Percentiles rank a stretch among this genome's conserved stretches.
Conservation (phyloP, 192 early-diverging fungal genomes). For the Gonapodya prolifera region DNA sequence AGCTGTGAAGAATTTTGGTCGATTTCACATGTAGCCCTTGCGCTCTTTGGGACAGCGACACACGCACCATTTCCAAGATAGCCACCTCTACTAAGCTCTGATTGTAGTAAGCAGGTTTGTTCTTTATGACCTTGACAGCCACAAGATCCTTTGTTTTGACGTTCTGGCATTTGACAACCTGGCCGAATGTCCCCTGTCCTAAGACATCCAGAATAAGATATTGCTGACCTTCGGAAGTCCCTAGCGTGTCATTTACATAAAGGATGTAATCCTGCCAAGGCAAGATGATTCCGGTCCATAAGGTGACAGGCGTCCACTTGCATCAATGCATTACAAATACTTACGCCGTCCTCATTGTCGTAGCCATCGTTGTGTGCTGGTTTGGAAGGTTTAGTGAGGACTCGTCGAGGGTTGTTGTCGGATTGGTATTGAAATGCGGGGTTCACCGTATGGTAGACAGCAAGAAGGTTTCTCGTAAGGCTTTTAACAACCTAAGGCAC, state of each 20-base stretch:
- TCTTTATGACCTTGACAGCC: slow-evolving; percentile 97
- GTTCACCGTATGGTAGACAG: slow-evolving; percentile 65
- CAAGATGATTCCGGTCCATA: neutral
- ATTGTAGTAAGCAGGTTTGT: slow-evolving; percentile 93
- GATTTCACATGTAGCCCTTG: neutral
- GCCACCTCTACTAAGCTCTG: slow-evolving; percentile 95
- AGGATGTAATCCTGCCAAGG: slow-evolving; percentile 70
- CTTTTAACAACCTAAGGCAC: neutral
- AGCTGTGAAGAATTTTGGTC: slow-evolving; percentile 29
- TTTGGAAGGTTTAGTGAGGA: slow-evolving; percentile 89
- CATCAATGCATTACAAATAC: neutral
- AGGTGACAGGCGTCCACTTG: neutral
- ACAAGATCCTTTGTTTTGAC: slow-evolving; percentile 81
- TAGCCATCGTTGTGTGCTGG: slow-evolving; percentile 81
- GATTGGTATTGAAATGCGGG: slow-evolving; percentile 69
- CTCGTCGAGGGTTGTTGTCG: slow-evolving; percentile 69
- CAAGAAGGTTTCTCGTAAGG: slow-evolving; percentile 34
- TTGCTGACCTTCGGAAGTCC: slow-evolving; percentile 70
- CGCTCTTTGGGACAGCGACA: neutral
- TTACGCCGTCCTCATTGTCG: slow-evolving; percentile 67
- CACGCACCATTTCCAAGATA: slow-evolving; percentile 67
- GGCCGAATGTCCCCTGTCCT: slow-evolving; percentile 96
- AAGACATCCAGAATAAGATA: slow-evolving; percentile 87
- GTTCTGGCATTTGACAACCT: slow-evolving; percentile 94
- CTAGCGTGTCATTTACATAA: slow-evolving; percentile 90